Conservation (phyloP, 1,139 yeast species). For the Spencermartinsiella ligniputridi region DNA sequence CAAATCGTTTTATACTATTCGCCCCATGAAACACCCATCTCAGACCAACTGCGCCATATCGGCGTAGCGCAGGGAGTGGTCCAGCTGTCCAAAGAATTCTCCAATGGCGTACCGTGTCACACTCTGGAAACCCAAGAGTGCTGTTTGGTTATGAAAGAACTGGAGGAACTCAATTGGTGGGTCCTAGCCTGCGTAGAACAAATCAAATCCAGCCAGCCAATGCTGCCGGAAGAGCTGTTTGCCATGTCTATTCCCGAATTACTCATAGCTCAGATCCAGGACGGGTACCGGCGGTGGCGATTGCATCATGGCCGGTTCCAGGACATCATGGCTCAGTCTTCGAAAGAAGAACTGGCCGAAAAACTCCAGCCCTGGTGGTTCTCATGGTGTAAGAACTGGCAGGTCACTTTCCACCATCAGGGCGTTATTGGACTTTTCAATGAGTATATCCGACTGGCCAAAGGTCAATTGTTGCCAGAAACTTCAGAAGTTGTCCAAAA, state of each 20-base stretch:
- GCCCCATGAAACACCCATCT: conserved; percentile 16
- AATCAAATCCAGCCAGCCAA: conserved; percentile 7
- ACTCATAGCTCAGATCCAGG: conserved; percentile 22
- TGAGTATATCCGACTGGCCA: conserved; percentile 19
- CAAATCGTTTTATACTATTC: conserved; percentile 29
- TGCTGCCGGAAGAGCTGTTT: conserved; percentile 2
- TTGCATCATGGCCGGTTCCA: conserved; percentile 26
- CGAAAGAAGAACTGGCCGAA: conserved; percentile 18
- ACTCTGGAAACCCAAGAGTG: conserved; percentile 26
- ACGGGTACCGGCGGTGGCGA: conserved; percentile 28
- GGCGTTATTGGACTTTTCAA: conserved; percentile 22
- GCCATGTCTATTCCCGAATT: conserved; percentile 17
- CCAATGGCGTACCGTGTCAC: conserved; percentile 24
- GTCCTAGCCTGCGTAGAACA: conserved; percentile 21
- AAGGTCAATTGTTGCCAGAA: conserved; percentile 21
- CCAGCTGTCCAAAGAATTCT: conserved; percentile 28
- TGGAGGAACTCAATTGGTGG: conserved; percentile 30
- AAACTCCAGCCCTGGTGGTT: conserved; percentile 28
- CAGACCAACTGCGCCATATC: conserved; percentile 25
- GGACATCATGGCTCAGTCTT: conserved; percentile 7
- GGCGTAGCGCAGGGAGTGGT: conserved; percentile 33
- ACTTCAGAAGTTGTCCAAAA: conserved; percentile 26
- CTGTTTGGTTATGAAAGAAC: conserved; percentile 23
- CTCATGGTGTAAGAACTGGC: conserved; percentile 29
- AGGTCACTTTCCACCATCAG: conserved; percentile 19